Percentiles rank a stretch among this genome's conserved stretches.
Evolutionary conservation across 108 stramenopile species (phyloP).

Genomic region (Aurantiochytrium sp.): DNA sequence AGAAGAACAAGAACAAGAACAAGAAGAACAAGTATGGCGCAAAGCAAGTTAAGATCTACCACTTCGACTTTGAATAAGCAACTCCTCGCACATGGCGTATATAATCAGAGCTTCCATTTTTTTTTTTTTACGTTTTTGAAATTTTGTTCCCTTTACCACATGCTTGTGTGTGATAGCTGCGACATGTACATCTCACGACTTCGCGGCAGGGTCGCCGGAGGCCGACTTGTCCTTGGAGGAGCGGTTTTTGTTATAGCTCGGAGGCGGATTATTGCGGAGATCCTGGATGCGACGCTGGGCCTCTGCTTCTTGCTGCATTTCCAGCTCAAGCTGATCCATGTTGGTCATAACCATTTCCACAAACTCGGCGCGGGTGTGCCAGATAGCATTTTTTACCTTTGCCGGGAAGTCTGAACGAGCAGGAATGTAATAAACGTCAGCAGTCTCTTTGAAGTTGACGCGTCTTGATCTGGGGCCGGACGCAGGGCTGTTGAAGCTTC

Average conservation of each 20-base stretch:
- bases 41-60: too few relatives aligned
- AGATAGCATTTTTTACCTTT: not conserved
- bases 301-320: constrained; percentile 1
- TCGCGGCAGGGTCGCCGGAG: too few relatives aligned
- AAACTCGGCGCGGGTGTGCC: constrained; percentile 10
- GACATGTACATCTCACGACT: not conserved
- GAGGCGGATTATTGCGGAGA: not conserved
- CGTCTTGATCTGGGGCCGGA: not conserved
- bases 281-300: not conserved
- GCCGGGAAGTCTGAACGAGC: not conserved
- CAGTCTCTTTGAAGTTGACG: not conserved
- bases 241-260: not conserved
- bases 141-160: not conserved
- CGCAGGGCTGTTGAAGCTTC: not conserved
- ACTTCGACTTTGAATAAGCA: too few relatives aligned
- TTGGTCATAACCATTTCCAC: constrained; percentile 15
- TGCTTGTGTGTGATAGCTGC: not conserved
- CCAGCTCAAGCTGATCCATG: constrained; percentile 5
- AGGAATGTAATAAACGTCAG: not conserved
- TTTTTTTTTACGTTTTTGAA: not conserved
- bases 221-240: not conserved
- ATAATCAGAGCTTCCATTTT: not conserved
- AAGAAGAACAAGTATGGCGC: too few relatives aligned
- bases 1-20: too few relatives aligned
- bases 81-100: too few relatives aligned